These are phyloP conservation scores for Ilex asprella DNA, from an alignment of 257 asterid genomes.

Conservation along the genomic window DNA sequence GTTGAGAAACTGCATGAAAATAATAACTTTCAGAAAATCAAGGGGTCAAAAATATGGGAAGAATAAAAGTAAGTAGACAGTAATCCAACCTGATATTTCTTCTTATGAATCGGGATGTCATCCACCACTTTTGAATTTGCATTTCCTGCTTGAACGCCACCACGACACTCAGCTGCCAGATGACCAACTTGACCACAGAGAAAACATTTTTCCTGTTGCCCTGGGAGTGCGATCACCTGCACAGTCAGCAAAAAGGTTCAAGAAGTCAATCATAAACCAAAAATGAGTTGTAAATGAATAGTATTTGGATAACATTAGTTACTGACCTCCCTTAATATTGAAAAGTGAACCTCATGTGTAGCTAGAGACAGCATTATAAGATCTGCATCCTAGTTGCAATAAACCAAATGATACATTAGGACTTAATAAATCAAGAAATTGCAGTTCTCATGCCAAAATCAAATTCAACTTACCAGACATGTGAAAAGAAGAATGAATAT, in stretches of 20 bases:
- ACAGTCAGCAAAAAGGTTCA: constrained; percentile 5
- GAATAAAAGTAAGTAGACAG: background rate
- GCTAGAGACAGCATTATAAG: constrained; percentile 93
- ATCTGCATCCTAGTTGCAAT: constrained; percentile 70
- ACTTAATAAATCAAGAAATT: background rate
- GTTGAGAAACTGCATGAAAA: constrained; percentile 60
- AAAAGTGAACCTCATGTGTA: constrained; percentile 93
- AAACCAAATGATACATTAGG: constrained; percentile 20
- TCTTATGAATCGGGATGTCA: constrained; percentile 67
- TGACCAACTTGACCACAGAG: constrained; percentile 88
- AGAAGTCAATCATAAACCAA: background rate
- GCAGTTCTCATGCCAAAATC: background rate
- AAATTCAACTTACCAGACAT: constrained; percentile 3
- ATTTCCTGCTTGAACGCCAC: constrained; percentile 30
- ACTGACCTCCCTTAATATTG: constrained; percentile 91
- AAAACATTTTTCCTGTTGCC: constrained; percentile 90
- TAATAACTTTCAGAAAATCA: constrained; percentile 13
- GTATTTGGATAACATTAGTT: constrained; percentile 13
- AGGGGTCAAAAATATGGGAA: background rate
- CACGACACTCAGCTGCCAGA: constrained; percentile 76
- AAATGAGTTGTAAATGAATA: constrained; percentile 4
- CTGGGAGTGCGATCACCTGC: constrained; percentile 75
- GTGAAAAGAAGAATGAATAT: constrained; percentile 8
- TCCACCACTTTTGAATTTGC: constrained; percentile 37
- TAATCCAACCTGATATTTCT: constrained; percentile 77